Percentiles rank a stretch among this genome's conserved stretches.
Conservation (phyloP, 1,284 basidiomycete genomes). For the Porogramme epimiltina region DNA sequence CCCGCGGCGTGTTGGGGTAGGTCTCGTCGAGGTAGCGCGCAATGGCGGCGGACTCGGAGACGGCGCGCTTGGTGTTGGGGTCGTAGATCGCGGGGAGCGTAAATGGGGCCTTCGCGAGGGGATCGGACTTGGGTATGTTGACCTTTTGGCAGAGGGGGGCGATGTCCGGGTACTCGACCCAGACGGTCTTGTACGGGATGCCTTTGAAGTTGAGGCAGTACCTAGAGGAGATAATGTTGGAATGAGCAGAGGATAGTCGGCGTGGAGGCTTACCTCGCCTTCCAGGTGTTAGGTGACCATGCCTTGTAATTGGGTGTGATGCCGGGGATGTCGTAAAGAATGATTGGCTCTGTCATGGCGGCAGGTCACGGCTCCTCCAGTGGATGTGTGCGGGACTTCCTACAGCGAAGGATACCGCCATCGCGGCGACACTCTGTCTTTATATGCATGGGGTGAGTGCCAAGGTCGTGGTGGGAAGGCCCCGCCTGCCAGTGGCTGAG, state of each 20-base stretch:
- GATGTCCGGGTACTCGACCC: constrained; percentile 39
- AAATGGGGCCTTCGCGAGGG: constrained; percentile 24
- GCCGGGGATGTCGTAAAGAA: constrained; percentile 2
- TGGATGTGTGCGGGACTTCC: too few species aligned
- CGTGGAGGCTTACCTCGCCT: constrained; percentile 21
- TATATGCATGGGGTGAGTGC: too few species aligned
- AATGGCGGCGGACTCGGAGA: constrained; percentile 36
- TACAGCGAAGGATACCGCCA: too few species aligned
- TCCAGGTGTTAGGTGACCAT: constrained; percentile 24
- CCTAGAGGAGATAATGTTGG: constrained; percentile 18
- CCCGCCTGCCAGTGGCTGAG: too few species aligned
- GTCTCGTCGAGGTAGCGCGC: constrained; percentile 36
- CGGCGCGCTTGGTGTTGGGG: constrained; percentile 24
- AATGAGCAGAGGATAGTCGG: background rate
- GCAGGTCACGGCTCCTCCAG: too few species aligned
- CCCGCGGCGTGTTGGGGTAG: constrained; percentile 28
- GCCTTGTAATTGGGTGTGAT: constrained; percentile 2
- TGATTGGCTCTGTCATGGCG: constrained; percentile 13
- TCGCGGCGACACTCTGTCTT: too few species aligned
- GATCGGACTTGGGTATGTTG: constrained; percentile 28
- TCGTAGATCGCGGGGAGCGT: constrained; percentile 37
- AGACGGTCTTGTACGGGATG: constrained; percentile 23
- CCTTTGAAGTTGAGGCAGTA: constrained; percentile 36
- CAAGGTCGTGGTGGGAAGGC: too few species aligned
- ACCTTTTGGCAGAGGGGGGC: constrained; percentile 29